phyloP scores from a whole-genome alignment of 495 filamentous ascomycete genomes.

The Apiosordaria backusii region DNA sequence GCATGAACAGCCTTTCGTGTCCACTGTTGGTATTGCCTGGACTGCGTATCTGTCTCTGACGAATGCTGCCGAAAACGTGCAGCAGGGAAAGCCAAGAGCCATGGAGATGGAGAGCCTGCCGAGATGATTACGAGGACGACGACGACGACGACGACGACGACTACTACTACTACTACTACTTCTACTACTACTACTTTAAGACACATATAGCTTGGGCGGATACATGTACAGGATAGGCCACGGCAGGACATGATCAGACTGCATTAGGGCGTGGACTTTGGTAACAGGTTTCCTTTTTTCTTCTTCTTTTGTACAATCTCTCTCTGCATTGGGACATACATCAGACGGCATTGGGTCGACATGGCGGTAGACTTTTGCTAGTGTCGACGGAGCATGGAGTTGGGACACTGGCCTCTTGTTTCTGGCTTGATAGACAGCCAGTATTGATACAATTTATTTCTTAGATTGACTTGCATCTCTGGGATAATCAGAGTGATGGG shows the following conservation, averaged over 20 bases:
- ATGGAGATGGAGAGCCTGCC: neutral
- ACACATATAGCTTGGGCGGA: neutral
- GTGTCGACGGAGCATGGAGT: slow-evolving; percentile 13
- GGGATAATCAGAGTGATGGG: no score
- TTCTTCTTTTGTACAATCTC: neutral
- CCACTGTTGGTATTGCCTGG: slow-evolving; percentile 95
- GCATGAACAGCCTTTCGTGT: slow-evolving; percentile 79
- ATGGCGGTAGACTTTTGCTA: neutral
- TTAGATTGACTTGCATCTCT: neutral
- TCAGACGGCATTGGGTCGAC: neutral
- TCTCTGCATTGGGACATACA: neutral
- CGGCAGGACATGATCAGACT: neutral
- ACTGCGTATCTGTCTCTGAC: slow-evolving; percentile 96
- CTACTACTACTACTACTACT: neutral
- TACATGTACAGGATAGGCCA: neutral
- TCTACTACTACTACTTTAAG: neutral
- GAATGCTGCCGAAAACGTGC: slow-evolving; percentile 73
- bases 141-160: no score
- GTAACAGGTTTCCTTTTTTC: neutral
- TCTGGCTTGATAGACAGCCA: neutral
- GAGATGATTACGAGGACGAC: neutral
- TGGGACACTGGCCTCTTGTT: neutral
- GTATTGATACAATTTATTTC: neutral
- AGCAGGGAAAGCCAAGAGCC: neutral
- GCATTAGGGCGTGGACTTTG: neutral